Percentiles rank a stretch among this genome's conserved stretches.
Evolutionary conservation across 179 eudicot species (phyloP).

Genomic region (Actinidia polygama): DNA sequence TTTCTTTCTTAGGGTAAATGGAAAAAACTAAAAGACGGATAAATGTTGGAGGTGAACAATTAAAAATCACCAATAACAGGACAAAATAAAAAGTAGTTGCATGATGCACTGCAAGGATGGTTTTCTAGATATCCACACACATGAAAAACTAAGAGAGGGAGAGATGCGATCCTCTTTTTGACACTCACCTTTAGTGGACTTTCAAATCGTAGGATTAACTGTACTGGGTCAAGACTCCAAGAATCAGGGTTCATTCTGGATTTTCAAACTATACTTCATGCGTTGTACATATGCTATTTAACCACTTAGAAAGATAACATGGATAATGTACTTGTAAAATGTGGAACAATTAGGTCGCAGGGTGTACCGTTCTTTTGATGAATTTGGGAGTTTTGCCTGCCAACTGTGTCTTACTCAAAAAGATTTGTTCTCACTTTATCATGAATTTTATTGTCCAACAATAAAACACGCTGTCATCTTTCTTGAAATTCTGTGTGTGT

Average conservation of each 20-base stretch:
- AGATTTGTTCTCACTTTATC: no score
- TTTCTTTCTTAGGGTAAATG: not conserved
- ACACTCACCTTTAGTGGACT: no score
- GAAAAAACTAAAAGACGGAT: not conserved
- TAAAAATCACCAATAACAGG: not conserved
- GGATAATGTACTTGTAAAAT: not conserved
- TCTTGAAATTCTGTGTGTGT: not conserved
- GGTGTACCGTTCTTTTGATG: not conserved
- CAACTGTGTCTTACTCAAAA: not conserved
- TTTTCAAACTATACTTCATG: not conserved
- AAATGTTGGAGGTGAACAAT: not conserved
- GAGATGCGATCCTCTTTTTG: no score
- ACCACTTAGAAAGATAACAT: not conserved
- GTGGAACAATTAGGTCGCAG: not conserved
- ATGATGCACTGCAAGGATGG: not conserved
- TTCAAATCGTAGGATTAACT: not conserved
- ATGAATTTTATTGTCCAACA: no score
- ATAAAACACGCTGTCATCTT: not conserved
- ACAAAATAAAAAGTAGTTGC: not conserved
- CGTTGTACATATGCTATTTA: not conserved
- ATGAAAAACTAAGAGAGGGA: not conserved
- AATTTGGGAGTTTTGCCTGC: not conserved
- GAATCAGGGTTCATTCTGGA: constrained; percentile 4
- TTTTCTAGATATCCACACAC: not conserved
- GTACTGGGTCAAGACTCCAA: not conserved